A percentile compares a stretch with the other conserved stretches of the same genome.
phyloP scores from a whole-genome alignment of 768 basidiomycete species.

The Jaapia argillacea region DNA sequence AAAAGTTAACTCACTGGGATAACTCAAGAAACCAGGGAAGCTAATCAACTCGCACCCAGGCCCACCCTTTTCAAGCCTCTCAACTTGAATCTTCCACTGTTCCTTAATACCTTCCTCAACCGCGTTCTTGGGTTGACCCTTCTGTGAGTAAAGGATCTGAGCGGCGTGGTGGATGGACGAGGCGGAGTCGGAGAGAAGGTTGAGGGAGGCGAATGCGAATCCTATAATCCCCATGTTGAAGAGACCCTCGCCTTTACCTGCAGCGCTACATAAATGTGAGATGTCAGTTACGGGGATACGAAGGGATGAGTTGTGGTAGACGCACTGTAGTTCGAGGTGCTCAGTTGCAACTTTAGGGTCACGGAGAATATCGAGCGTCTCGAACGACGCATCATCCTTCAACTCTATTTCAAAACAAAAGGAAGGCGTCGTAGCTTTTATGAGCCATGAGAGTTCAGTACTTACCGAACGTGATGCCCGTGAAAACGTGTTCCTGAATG shows the following conservation, averaged over 20 bases:
- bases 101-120: slow-evolving; percentile 9
- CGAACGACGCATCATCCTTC: not conserved
- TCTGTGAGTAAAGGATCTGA: not conserved
- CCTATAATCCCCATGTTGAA: slow-evolving; percentile 3
- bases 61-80: slow-evolving; percentile 9
- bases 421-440: not conserved
- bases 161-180: not conserved
- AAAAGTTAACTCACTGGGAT: slow-evolving; percentile 1
- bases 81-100: slow-evolving; percentile 16
- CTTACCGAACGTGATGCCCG: slow-evolving; percentile 3
- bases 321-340: slow-evolving; percentile 8
- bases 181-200: not conserved
- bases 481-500: slow-evolving; percentile 5
- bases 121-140: not conserved
- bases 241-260: slow-evolving; percentile 4
- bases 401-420: not conserved
- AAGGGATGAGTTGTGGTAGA: not conserved
- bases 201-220: not conserved
- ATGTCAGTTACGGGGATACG: not conserved
- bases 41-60: slow-evolving; percentile 15
- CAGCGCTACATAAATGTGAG: too few relatives aligned
- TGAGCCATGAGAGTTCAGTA: not conserved
- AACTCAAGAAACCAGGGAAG: slow-evolving; percentile 5
- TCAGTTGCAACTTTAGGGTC: slow-evolving; percentile 6
- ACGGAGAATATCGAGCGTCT: slow-evolving; percentile 6